Evolutionary conservation across 805 yeast genomes (phyloP).

Genomic region (Metschnikowia santaceciliae): DNA sequence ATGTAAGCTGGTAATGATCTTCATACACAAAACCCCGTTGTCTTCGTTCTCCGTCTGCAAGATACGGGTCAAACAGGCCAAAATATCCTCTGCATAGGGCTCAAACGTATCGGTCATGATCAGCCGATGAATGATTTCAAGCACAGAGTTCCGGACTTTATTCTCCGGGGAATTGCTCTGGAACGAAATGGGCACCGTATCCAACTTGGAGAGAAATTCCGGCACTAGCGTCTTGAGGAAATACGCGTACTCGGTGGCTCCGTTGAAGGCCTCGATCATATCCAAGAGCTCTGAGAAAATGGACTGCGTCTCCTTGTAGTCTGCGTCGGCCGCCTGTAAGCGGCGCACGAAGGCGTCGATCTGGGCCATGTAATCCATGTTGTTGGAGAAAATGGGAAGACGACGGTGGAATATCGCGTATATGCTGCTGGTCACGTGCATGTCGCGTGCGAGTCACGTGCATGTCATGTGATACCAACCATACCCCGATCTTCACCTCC

Average conservation of each 20-base stretch:
- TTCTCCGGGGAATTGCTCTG: constrained; percentile 64
- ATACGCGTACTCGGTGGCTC: constrained; percentile 75
- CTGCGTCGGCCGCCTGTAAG: constrained; percentile 51
- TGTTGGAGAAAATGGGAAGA: constrained; percentile 8
- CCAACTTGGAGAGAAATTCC: constrained; percentile 57
- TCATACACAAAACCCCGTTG: constrained; percentile 88
- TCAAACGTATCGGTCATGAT: constrained; percentile 80
- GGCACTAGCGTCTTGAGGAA: constrained; percentile 71
- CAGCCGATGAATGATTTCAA: constrained; percentile 77
- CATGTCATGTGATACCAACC: neutral
- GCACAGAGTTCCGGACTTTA: constrained; percentile 67
- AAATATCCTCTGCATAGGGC: constrained; percentile 58
- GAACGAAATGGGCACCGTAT: constrained; percentile 71
- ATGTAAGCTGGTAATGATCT: constrained; percentile 78
- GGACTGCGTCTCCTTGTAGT: constrained; percentile 59
- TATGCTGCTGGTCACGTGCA: constrained; percentile 9
- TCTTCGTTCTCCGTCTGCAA: constrained; percentile 86
- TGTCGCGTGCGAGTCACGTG: neutral
- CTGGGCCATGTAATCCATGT: constrained; percentile 49
- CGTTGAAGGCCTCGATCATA: constrained; percentile 77
- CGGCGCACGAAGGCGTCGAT: constrained; percentile 66
- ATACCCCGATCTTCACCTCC: no score
- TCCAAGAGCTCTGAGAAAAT: constrained; percentile 81
- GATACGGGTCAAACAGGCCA: constrained; percentile 55
- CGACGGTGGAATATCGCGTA: neutral